These are phyloP conservation scores for Globisporangium iwayamae DNA, from an alignment of 352 stramenopile genomes.

Conservation along the genomic window DNA sequence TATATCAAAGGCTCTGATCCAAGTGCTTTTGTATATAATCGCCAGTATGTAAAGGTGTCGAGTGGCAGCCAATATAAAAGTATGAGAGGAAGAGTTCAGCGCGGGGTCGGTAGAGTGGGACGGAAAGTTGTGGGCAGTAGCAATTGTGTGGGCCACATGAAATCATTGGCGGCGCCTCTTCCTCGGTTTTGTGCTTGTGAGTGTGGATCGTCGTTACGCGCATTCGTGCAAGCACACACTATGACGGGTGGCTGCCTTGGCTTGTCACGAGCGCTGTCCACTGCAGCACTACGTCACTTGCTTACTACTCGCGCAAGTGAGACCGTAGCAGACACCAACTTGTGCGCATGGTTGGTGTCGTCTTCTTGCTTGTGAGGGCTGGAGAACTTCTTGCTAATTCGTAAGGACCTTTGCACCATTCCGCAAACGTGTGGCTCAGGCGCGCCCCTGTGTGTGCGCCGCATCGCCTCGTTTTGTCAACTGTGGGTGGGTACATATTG, in stretches of 20 bases:
- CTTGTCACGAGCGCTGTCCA: neutral
- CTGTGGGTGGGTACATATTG: too few relatives aligned
- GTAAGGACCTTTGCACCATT: neutral
- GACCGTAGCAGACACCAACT: too few relatives aligned
- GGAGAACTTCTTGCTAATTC: neutral
- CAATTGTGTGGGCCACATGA: neutral
- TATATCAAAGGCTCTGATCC: neutral
- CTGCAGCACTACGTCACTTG: too few relatives aligned
- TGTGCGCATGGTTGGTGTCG: neutral
- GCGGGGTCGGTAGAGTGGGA: neutral
- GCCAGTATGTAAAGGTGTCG: neutral
- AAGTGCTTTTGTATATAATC: neutral
- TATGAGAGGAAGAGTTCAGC: slow-evolving; percentile 2
- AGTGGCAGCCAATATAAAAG: neutral
- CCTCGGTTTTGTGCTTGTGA: neutral
- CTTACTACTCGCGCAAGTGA: too few relatives aligned
- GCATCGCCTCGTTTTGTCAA: too few relatives aligned
- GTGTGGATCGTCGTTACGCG: neutral
- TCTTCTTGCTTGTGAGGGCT: too few relatives aligned
- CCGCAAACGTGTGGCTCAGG: slow-evolving; percentile 4
- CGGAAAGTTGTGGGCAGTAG: neutral
- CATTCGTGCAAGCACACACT: neutral
- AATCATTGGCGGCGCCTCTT: neutral
- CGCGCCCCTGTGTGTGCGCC: neutral
- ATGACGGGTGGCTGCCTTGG: neutral